Conservation (phyloP, 73 alveolate genomes). For the Blepharisma japonicum region DNA sequence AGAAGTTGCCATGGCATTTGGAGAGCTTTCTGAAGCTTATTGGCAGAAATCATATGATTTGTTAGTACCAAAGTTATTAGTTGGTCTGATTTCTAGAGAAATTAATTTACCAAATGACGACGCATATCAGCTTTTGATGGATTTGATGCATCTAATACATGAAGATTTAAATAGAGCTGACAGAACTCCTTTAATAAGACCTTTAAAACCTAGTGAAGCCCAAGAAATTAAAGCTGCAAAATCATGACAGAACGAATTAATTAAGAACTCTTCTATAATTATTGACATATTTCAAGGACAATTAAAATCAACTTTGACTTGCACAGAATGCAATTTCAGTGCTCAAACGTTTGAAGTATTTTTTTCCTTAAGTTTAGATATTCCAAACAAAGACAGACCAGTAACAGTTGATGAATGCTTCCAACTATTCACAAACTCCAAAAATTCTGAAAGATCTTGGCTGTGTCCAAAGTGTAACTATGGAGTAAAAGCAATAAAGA, state of each 20-base stretch:
- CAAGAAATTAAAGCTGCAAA: slow-evolving; percentile 72
- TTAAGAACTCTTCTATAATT: slow-evolving; percentile 80
- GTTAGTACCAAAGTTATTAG: slow-evolving; percentile 40
- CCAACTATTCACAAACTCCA: slow-evolving; percentile 70
- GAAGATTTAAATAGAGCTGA: slow-evolving; percentile 70
- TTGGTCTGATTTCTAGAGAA: slow-evolving; percentile 28
- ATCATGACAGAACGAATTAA: slow-evolving; percentile 78
- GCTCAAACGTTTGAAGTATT: slow-evolving; percentile 86
- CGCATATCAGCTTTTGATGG: slow-evolving; percentile 64
- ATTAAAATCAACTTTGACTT: slow-evolving; percentile 76
- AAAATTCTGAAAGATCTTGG: slow-evolving; percentile 71
- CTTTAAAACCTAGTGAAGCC: not conserved
- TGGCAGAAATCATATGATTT: slow-evolving; percentile 55
- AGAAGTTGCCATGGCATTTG: slow-evolving; percentile 49
- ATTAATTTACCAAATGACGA: slow-evolving; percentile 36
- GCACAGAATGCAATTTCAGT: slow-evolving; percentile 70
- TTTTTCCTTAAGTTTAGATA: slow-evolving; percentile 80
- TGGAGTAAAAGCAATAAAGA: slow-evolving; percentile 57
- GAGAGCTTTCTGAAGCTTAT: slow-evolving; percentile 42
- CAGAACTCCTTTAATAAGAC: not conserved
- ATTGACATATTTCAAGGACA: slow-evolving; percentile 94
- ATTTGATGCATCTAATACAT: slow-evolving; percentile 62
- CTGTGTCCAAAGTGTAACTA: slow-evolving; percentile 76
- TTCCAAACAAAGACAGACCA: slow-evolving; percentile 42
- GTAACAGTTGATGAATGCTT: slow-evolving; percentile 72